Evolutionary conservation across 2,329 filamentous ascomycete species (phyloP).

Genomic region (Aspergillus sp.): DNA sequence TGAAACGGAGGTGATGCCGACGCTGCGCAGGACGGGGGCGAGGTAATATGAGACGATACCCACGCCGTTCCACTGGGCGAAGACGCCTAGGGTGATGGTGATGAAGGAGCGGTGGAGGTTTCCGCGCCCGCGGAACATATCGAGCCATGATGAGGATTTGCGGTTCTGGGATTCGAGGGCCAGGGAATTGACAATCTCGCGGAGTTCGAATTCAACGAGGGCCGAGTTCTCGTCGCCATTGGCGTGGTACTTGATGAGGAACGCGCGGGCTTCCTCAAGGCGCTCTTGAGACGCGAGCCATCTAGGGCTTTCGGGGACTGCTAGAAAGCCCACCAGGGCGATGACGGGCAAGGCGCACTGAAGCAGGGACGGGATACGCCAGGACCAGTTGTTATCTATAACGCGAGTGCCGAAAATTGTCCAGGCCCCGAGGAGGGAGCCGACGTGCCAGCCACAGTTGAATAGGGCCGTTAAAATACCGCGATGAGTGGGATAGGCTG

Average conservation of each 20-base stretch:
- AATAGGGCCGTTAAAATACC: background rate
- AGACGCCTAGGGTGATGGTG: background rate
- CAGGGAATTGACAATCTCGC: background rate
- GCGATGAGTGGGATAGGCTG: conserved; percentile 3
- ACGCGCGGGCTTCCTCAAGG: conserved; percentile 62
- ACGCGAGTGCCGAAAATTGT: conserved; percentile 1
- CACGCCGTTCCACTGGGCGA: background rate
- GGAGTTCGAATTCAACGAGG: background rate
- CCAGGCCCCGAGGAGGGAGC: background rate
- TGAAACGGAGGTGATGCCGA: background rate
- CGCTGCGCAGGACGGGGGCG: background rate
- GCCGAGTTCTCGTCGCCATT: background rate
- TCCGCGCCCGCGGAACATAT: background rate
- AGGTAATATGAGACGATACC: conserved; percentile 5
- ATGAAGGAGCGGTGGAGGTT: background rate
- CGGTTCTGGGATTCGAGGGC: background rate
- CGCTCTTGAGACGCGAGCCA: conserved; percentile 68
- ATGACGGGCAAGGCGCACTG: conserved; percentile 58
- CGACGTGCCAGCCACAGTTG: background rate
- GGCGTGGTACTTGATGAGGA: conserved; percentile 50
- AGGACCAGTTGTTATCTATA: conserved; percentile 1
- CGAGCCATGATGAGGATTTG: background rate
- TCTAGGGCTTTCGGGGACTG: conserved; percentile 66
- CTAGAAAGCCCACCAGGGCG: conserved; percentile 61
- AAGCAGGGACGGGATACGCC: conserved; percentile 8